Percentiles rank a stretch among this genome's conserved stretches.
Conservation (phyloP, 192 early-diverging fungal species). For the Linnemannia hyalina region DNA sequence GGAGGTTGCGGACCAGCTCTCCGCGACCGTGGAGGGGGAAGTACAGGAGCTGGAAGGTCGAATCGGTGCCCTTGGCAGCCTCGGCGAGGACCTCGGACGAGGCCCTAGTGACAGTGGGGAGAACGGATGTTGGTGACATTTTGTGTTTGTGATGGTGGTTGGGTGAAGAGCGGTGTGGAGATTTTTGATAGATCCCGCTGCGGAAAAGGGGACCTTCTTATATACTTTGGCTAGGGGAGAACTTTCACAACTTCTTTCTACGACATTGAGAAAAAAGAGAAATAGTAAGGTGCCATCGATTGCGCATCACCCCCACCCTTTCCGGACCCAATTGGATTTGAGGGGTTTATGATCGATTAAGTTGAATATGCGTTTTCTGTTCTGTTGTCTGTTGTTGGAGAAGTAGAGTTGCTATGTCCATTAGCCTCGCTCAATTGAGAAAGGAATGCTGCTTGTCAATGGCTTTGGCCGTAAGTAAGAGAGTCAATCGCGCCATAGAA, state of each 20-base stretch:
- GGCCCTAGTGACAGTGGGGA: constrained; percentile 15
- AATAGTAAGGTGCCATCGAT: background rate
- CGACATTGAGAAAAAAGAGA: background rate
- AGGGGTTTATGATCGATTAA: background rate
- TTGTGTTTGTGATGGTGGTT: background rate
- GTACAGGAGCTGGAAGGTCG: constrained; percentile 16
- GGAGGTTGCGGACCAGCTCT: constrained; percentile 25
- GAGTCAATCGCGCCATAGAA: background rate
- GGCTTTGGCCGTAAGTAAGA: background rate
- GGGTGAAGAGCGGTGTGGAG: background rate
- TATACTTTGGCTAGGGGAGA: background rate
- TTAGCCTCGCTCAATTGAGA: background rate
- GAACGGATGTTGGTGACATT: background rate
- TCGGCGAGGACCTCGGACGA: constrained; percentile 13
- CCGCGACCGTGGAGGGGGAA: constrained; percentile 14
- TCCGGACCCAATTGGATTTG: background rate
- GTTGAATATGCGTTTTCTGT: background rate
- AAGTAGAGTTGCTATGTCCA: background rate
- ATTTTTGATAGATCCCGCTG: background rate
- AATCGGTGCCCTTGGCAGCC: constrained; percentile 14
- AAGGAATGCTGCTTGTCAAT: background rate
- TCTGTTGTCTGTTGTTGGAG: background rate
- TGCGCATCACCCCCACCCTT: background rate
- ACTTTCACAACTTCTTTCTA: background rate
- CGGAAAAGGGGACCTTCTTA: background rate